phyloP scores from a whole-genome alignment of 2,329 filamentous ascomycete genomes.

The Ophiostoma sp. region DNA sequence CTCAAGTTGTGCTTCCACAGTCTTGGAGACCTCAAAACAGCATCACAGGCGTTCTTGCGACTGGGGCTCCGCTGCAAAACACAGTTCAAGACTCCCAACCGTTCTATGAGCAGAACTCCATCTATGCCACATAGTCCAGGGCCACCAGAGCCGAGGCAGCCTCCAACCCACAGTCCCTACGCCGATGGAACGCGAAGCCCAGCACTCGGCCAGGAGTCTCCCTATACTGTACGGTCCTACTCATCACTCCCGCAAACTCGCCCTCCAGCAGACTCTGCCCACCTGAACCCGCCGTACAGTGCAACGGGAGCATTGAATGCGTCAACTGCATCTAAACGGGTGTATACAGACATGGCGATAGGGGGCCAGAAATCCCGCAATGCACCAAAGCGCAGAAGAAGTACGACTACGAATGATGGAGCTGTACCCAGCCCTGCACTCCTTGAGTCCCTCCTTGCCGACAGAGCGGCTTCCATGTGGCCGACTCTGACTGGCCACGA shows the following conservation, averaged over 20 bases:
- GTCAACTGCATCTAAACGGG: background rate
- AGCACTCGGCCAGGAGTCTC: background rate
- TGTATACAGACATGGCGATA: background rate
- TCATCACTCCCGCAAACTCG: background rate
- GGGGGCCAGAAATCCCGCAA: background rate
- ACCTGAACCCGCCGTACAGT: background rate
- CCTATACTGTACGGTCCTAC: background rate
- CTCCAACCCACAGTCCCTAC: background rate
- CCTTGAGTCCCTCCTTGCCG: background rate
- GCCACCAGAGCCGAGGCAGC: background rate
- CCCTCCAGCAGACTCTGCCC: background rate
- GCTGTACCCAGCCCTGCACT: background rate
- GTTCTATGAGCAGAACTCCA: conserved; percentile 10
- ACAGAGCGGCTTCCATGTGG: background rate
- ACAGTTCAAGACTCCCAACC: conserved; percentile 18
- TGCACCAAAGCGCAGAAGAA: background rate
- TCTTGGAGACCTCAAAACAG: conserved; percentile 26
- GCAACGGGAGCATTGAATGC: background rate
- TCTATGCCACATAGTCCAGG: background rate
- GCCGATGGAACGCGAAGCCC: background rate
- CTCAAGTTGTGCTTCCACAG: conserved; percentile 27
- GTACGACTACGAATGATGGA: background rate
- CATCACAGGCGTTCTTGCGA: conserved; percentile 24
- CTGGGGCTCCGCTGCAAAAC: conserved; percentile 26
- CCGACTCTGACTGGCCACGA: background rate